Evolutionary conservation across 129 eudicot species (phyloP).

Genomic region (Flaveria robusta): DNA sequence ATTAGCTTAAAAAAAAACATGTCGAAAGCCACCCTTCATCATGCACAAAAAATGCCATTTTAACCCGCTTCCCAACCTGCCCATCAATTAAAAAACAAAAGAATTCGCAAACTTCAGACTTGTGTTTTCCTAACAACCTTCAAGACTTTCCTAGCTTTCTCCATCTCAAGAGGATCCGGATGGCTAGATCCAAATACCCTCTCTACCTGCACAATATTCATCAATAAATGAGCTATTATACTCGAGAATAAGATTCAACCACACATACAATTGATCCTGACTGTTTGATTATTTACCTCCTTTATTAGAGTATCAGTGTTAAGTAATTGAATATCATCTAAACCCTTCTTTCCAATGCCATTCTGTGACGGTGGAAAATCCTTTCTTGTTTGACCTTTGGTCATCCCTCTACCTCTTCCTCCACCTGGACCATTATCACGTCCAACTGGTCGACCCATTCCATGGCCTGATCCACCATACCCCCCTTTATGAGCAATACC

Average conservation of each 20-base stretch:
- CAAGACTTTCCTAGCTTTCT: slow-evolving; percentile 73
- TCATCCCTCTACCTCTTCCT: slow-evolving; percentile 80
- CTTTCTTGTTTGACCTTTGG: slow-evolving; percentile 63
- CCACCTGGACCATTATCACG: slow-evolving; percentile 63
- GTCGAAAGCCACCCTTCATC: background rate
- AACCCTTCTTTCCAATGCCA: slow-evolving; percentile 80
- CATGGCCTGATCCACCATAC: slow-evolving; percentile 65
- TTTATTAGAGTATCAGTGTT: slow-evolving; percentile 79
- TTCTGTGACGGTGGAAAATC: slow-evolving; percentile 75
- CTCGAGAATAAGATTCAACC: background rate
- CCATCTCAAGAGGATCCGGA: slow-evolving; percentile 69
- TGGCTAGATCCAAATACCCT: slow-evolving; percentile 63
- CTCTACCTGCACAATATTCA: slow-evolving; percentile 63
- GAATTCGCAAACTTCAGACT: slow-evolving; percentile 5
- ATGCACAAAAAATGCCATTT: background rate
- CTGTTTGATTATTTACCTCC: slow-evolving; percentile 60
- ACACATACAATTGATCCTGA: background rate
- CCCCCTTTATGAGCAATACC: slow-evolving; percentile 63
- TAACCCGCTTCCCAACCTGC: background rate
- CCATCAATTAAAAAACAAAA: background rate
- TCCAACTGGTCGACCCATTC: slow-evolving; percentile 55
- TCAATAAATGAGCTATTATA: slow-evolving; percentile 9
- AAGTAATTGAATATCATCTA: slow-evolving; percentile 70
- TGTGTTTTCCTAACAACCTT: slow-evolving; percentile 55
- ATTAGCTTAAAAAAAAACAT: background rate